Conservation (phyloP, 2,329 filamentous ascomycete species). For the Exophiala dermatitidis region DNA sequence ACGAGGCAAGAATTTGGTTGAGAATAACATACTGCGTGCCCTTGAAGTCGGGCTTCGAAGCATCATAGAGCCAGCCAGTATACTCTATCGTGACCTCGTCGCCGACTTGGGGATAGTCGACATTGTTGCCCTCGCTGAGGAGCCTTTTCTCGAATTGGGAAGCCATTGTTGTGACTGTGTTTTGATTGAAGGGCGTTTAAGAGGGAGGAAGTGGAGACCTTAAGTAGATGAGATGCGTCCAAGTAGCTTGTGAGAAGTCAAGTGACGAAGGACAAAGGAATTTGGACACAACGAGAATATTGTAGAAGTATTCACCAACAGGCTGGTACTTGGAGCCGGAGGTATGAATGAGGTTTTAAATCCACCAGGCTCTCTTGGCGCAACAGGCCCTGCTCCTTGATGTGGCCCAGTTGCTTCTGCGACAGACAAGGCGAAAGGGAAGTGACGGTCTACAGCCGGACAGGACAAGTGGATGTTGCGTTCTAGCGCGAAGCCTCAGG, state of each 20-base stretch:
- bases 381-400: neutral
- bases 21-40: slow-evolving; percentile 60
- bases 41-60: slow-evolving; percentile 37
- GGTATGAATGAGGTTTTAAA: neutral
- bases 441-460: neutral
- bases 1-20: neutral
- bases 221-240: neutral
- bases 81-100: slow-evolving; percentile 83
- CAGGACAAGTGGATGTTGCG: neutral
- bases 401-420: neutral
- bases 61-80: slow-evolving; percentile 76
- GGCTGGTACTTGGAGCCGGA: neutral
- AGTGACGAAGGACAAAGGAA: neutral
- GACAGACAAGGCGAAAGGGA: neutral
- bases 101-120: slow-evolving; percentile 54
- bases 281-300: neutral
- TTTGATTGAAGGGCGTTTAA: neutral
- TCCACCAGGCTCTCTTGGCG: neutral
- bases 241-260: neutral
- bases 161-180: slow-evolving; percentile 39
- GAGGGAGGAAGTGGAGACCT: neutral
- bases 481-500: neutral
- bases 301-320: neutral
- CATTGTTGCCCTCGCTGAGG: slow-evolving; percentile 54
- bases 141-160: slow-evolving; percentile 47